These are phyloP conservation scores for Umbelopsis vinacea DNA, from an alignment of 192 early-diverging fungal species.

Conservation along the genomic window DNA sequence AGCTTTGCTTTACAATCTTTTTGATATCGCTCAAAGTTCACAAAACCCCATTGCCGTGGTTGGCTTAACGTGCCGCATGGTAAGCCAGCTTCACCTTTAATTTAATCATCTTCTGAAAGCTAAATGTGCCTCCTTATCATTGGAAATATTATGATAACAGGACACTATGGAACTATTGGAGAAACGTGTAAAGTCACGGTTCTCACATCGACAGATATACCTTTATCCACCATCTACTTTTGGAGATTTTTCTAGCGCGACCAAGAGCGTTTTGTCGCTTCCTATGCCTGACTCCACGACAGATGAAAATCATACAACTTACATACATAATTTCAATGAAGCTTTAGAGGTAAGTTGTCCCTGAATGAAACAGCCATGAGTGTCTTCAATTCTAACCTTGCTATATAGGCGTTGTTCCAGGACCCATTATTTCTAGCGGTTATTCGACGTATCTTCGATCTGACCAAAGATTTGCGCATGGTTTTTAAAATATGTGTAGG, in stretches of 20 bases:
- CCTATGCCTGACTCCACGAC: slow-evolving; percentile 23
- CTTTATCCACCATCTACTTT: slow-evolving; percentile 61
- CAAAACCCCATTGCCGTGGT: slow-evolving; percentile 87
- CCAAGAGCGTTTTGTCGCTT: slow-evolving; percentile 53
- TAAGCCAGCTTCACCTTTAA: slow-evolving; percentile 20
- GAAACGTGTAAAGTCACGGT: slow-evolving; percentile 94
- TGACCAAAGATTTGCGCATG: slow-evolving; percentile 58
- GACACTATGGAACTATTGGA: slow-evolving; percentile 87
- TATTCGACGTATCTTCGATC: slow-evolving; percentile 59
- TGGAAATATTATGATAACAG: slow-evolving; percentile 35
- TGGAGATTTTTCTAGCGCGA: slow-evolving; percentile 62
- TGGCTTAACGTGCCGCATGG: slow-evolving; percentile 79
- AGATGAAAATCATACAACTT: slow-evolving; percentile 34
- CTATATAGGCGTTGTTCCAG: slow-evolving; percentile 48
- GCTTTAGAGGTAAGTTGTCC: slow-evolving; percentile 45
- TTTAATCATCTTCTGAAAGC: no score
- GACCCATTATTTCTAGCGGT: slow-evolving; percentile 45
- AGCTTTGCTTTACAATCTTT: slow-evolving; percentile 90
- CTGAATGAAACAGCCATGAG: background rate
- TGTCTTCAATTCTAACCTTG: background rate
- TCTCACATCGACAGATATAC: slow-evolving; percentile 85
- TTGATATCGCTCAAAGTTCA: slow-evolving; percentile 87
- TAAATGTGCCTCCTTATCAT: no score
- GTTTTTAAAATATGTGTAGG: slow-evolving; percentile 61
- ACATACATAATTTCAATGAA: slow-evolving; percentile 53